These are phyloP conservation scores for Suhomyces terraborum DNA, from an alignment of 1,139 yeast genomes.

Conservation along the genomic window DNA sequence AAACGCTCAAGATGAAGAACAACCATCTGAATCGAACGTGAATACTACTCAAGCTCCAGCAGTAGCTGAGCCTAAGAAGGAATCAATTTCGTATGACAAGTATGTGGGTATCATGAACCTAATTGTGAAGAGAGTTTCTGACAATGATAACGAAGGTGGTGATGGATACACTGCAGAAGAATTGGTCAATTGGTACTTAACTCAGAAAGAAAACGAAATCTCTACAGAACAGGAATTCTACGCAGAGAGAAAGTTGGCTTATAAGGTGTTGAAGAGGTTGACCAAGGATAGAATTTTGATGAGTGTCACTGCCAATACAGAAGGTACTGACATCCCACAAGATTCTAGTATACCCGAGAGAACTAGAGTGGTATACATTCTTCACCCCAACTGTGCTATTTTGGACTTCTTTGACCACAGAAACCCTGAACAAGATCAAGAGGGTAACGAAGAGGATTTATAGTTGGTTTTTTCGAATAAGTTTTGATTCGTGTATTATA, in stretches of 20 bases:
- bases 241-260: constrained; percentile 69
- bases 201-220: constrained; percentile 71
- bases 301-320: constrained; percentile 51
- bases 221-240: constrained; percentile 71
- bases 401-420: constrained; percentile 54
- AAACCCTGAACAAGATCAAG: constrained; percentile 9
- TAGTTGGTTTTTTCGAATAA: not conserved
- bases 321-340: constrained; percentile 10
- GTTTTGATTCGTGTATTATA: constrained; percentile 5
- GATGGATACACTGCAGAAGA: constrained; percentile 72
- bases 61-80: constrained; percentile 17
- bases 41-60: constrained; percentile 11
- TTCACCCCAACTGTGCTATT: constrained; percentile 89
- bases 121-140: constrained; percentile 69
- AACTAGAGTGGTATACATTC: constrained; percentile 54
- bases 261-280: constrained; percentile 79
- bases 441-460: constrained; percentile 5
- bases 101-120: constrained; percentile 83
- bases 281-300: constrained; percentile 85
- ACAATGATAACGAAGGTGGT: constrained; percentile 53
- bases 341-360: constrained; percentile 11
- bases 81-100: constrained; percentile 73
- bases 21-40: constrained; percentile 13
- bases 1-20: constrained; percentile 6
- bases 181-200: constrained; percentile 78